Percentiles rank a stretch among this genome's conserved stretches.
Conservation (phyloP, 148 eudicot species). For the Camellia japonica region DNA sequence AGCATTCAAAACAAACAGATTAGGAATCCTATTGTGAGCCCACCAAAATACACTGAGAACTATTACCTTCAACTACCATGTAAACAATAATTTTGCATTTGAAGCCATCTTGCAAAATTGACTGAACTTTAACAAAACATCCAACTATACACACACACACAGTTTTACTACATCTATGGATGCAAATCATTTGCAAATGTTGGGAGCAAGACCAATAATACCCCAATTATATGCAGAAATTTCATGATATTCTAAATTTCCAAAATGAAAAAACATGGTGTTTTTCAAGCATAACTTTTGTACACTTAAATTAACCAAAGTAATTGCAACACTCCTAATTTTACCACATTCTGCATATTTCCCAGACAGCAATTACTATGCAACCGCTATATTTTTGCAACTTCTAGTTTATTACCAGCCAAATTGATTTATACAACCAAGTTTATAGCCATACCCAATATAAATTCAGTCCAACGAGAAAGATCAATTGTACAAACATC, state of each 20-base stretch:
- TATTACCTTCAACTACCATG: background rate
- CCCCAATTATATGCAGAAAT: background rate
- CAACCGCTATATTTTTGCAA: too few species aligned
- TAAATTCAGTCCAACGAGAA: too few species aligned
- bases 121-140: background rate
- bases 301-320: background rate
- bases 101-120: background rate
- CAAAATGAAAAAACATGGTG: background rate
- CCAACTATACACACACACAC: background rate
- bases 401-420: too few species aligned
- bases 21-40: slow-evolving; percentile 18
- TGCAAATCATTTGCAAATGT: background rate
- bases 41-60: background rate
- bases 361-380: too few species aligned
- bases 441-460: too few species aligned
- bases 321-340: too few species aligned
- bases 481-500: too few species aligned
- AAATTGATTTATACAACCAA: too few species aligned
- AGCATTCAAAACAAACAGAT: slow-evolving; percentile 17
- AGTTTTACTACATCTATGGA: background rate
- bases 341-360: too few species aligned
- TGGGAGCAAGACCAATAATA: background rate
- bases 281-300: background rate
- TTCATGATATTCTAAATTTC: background rate
- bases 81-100: background rate